Conservation (phyloP, 345 rosid genomes). For the Odontarrhena argentea region DNA sequence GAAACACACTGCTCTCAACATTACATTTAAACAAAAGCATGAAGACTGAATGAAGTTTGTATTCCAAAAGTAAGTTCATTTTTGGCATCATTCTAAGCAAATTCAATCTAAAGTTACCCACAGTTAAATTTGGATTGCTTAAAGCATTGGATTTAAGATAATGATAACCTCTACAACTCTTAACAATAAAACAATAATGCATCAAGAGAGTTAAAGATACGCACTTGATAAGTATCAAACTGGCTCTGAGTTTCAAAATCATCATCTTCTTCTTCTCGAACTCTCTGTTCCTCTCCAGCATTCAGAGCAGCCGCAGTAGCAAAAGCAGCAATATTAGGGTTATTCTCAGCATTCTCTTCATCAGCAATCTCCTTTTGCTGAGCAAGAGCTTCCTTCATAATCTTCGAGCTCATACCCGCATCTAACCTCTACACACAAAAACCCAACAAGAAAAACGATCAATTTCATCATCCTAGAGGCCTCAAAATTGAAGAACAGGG, state of each 20-base stretch:
- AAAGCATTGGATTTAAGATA: neutral
- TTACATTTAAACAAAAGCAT: constrained; percentile 9
- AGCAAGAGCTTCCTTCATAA: constrained; percentile 75
- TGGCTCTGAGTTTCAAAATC: constrained; percentile 63
- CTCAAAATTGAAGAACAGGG: neutral
- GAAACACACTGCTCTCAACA: neutral
- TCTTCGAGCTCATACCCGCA: constrained; percentile 73
- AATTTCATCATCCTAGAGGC: neutral
- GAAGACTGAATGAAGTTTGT: neutral
- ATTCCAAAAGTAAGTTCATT: neutral
- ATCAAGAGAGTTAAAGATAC: neutral
- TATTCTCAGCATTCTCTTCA: constrained; percentile 53
- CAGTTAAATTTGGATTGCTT: no score
- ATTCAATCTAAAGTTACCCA: neutral
- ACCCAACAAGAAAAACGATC: neutral
- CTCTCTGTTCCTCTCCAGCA: constrained; percentile 45
- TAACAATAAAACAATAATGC: neutral
- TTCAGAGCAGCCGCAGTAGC: constrained; percentile 38
- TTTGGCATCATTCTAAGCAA: neutral
- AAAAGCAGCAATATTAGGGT: constrained; percentile 42
- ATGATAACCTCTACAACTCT: neutral
- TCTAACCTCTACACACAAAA: constrained; percentile 53
- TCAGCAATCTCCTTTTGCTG: constrained; percentile 84
- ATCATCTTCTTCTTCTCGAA: constrained; percentile 56
- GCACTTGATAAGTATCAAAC: constrained; percentile 58